Conservation (phyloP, 2,329 filamentous ascomycete species). For the Esteya vermicola region DNA sequence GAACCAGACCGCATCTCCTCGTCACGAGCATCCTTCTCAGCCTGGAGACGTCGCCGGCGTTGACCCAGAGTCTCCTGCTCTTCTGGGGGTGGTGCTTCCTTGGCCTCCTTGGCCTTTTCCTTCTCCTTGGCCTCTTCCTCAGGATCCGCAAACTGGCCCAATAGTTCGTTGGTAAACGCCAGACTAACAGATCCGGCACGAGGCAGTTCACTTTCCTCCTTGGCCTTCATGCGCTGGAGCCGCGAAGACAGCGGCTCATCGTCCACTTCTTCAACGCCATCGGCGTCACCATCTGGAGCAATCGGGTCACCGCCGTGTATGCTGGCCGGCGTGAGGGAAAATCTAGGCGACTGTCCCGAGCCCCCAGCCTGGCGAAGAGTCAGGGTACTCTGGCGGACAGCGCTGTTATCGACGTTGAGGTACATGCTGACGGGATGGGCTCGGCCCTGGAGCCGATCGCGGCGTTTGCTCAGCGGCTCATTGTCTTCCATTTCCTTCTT, state of each 20-base stretch:
- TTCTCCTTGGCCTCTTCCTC: slow-evolving; percentile 23
- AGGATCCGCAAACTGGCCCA: slow-evolving; percentile 46
- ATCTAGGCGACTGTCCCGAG: too few relatives aligned
- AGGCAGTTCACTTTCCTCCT: slow-evolving; percentile 35
- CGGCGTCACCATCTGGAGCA: slow-evolving; percentile 18
- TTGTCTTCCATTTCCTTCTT: slow-evolving; percentile 79
- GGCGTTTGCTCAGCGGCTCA: slow-evolving; percentile 68
- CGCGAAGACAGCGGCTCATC: slow-evolving; percentile 55
- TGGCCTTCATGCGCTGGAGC: slow-evolving; percentile 47
- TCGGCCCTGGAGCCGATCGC: slow-evolving; percentile 58
- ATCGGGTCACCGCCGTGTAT: slow-evolving; percentile 11
- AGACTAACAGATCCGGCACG: slow-evolving; percentile 44
- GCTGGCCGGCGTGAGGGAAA: too few relatives aligned
- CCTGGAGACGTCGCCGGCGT: slow-evolving; percentile 58
- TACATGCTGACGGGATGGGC: slow-evolving; percentile 20
- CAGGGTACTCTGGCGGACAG: slow-evolving; percentile 28
- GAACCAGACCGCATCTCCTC: slow-evolving; percentile 29
- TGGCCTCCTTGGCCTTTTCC: slow-evolving; percentile 13
- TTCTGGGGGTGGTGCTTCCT: slow-evolving; percentile 15
- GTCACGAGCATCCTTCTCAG: slow-evolving; percentile 50
- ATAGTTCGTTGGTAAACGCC: slow-evolving; percentile 54
- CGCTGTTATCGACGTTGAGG: slow-evolving; percentile 8
- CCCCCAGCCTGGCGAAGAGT: slow-evolving; percentile 19
- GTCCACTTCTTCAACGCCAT: slow-evolving; percentile 34
- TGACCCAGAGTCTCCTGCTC: slow-evolving; percentile 71